These are phyloP conservation scores for Chimonanthus salicifolius DNA, from an alignment of 164 flowering plant genomes.

Conservation along the genomic window DNA sequence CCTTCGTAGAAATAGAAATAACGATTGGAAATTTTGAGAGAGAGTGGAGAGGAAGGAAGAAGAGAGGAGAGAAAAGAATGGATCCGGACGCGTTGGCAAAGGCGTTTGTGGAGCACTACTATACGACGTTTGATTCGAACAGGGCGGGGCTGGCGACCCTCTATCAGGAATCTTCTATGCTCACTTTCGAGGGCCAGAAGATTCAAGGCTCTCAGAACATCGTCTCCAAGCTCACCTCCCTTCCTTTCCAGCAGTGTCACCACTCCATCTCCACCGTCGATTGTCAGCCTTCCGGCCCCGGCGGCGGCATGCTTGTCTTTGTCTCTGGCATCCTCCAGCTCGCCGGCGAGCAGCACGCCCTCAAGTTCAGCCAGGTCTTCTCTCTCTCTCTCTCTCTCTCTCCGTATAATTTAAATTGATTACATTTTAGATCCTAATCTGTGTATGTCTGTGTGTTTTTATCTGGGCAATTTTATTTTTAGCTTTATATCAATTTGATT, in stretches of 20 bases:
- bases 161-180: conserved; percentile 75
- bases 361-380: conserved; percentile 81
- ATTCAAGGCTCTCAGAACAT: conserved; percentile 61
- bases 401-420: too few species aligned
- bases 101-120: conserved; percentile 92
- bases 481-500: too few species aligned
- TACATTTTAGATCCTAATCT: too few species aligned
- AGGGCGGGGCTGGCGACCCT: conserved; percentile 46
- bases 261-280: conserved; percentile 79
- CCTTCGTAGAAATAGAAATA: too few species aligned
- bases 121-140: conserved; percentile 70
- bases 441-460: too few species aligned
- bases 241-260: conserved; percentile 82
- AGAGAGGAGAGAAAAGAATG: conserved; percentile 28
- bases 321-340: conserved; percentile 81
- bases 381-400: too few species aligned
- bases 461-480: too few species aligned
- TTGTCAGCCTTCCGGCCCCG: conserved; percentile 81
- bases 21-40: too few species aligned
- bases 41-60: background rate
- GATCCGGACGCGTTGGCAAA: conserved; percentile 73
- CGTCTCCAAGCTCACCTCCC: conserved; percentile 57
- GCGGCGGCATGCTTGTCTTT: conserved; percentile 78
- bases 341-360: conserved; percentile 76
- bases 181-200: conserved; percentile 87